phyloP scores from a whole-genome alignment of 2,329 filamentous ascomycete species.

The Beauveria australis region DNA sequence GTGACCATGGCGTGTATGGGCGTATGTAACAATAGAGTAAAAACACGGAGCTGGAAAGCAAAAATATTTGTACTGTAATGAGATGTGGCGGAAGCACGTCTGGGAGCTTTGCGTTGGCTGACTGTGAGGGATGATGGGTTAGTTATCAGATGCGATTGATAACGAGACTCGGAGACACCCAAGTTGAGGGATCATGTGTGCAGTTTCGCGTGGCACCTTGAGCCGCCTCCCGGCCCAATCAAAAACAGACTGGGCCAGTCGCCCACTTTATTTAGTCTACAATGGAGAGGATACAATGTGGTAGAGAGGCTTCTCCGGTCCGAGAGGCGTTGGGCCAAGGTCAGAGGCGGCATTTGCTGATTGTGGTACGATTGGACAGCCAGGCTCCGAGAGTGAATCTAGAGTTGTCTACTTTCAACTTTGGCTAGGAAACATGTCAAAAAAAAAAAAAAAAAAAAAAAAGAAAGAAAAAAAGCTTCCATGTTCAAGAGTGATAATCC shows the following conservation, averaged over 20 bases:
- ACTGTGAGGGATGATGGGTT: background rate
- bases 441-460: no score
- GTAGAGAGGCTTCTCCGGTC: background rate
- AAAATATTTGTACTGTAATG: background rate
- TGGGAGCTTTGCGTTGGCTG: background rate
- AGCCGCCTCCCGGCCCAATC: background rate
- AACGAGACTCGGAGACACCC: background rate
- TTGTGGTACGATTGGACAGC: background rate
- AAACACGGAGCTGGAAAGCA: no score
- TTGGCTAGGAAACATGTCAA: no score
- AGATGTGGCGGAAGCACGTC: background rate
- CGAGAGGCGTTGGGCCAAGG: background rate
- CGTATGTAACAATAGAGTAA: no score
- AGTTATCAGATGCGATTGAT: slow-evolving; percentile 11
- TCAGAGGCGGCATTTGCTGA: background rate
- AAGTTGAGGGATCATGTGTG: background rate
- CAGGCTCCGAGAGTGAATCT: no score
- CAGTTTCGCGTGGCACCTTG: background rate
- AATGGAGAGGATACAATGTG: background rate
- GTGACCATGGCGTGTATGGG: no score
- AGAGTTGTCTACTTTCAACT: no score
- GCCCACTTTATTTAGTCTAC: background rate
- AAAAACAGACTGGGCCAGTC: background rate
- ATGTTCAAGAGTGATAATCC: no score
- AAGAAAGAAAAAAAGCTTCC: no score